These are phyloP conservation scores for Chondrostereum purpureum DNA, from an alignment of 1,284 basidiomycete species.

Conservation along the genomic window DNA sequence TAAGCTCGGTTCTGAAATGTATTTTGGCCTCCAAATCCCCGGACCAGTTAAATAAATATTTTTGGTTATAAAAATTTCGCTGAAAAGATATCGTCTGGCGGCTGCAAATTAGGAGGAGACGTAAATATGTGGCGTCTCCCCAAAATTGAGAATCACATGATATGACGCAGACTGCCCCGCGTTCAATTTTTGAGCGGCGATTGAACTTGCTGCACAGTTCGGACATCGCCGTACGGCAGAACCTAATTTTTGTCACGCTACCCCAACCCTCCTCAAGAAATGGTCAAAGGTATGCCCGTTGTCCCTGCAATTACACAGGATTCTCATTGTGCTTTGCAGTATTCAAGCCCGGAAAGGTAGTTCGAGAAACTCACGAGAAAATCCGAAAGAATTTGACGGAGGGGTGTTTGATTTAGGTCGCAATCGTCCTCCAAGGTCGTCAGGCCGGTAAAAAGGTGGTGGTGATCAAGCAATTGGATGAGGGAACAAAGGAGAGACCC, in stretches of 20 bases:
- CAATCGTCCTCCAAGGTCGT: slow-evolving; percentile 93
- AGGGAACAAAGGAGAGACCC: slow-evolving; percentile 83
- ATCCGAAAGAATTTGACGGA: slow-evolving; percentile 1
- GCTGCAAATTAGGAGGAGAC: no score
- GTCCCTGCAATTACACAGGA: background rate
- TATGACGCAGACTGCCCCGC: background rate
- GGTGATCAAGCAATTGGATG: slow-evolving; percentile 83
- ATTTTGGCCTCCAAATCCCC: no score
- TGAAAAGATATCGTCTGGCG: no score
- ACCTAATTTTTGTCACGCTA: background rate
- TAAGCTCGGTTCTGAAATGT: no score
- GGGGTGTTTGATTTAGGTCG: slow-evolving; percentile 75
- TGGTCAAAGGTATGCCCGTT: slow-evolving; percentile 54
- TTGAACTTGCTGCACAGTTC: background rate
- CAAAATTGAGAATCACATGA: background rate
- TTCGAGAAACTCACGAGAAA: slow-evolving; percentile 8
- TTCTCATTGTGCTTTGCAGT: slow-evolving; percentile 38
- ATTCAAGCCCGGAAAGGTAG: slow-evolving; percentile 97
- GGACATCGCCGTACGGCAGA: background rate
- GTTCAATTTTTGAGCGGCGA: background rate
- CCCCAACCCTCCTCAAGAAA: slow-evolving; percentile 29
- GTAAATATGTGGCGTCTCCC: no score
- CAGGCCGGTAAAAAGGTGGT: slow-evolving; percentile 94
- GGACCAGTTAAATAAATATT: no score
- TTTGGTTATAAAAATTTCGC: no score